phyloP scores from a whole-genome alignment of 768 basidiomycete species.

The Boletus vinaceobasis region DNA sequence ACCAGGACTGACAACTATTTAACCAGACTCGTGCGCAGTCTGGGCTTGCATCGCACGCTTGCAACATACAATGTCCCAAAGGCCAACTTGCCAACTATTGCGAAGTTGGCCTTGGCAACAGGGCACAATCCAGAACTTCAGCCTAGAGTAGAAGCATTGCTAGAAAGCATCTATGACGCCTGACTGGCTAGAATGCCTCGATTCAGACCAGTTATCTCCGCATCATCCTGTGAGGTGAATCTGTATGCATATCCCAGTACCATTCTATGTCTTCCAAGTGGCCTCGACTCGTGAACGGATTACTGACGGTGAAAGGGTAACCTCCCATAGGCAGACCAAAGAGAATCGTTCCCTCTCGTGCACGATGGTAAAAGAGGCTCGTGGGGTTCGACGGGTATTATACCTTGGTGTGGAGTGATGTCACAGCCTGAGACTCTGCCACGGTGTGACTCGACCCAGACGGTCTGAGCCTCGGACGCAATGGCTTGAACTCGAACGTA shows the following conservation, averaged over 20 bases:
- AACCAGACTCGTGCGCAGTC: slow-evolving; percentile 52
- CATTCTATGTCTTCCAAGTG: background rate
- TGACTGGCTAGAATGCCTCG: background rate
- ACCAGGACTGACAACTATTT: slow-evolving; percentile 5
- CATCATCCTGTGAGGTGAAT: background rate
- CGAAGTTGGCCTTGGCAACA: slow-evolving; percentile 26
- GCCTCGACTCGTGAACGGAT: background rate
- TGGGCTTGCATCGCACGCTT: slow-evolving; percentile 59
- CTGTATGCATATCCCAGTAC: background rate
- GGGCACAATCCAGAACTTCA: slow-evolving; percentile 35
- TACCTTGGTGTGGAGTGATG: background rate
- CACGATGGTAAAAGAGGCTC: too few species aligned
- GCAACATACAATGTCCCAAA: slow-evolving; percentile 62
- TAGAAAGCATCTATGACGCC: slow-evolving; percentile 44
- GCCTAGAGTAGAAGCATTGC: slow-evolving; percentile 43
- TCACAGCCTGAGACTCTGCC: background rate
- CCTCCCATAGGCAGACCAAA: background rate
- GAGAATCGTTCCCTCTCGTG: too few species aligned
- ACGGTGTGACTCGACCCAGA: background rate
- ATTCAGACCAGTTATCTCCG: background rate
- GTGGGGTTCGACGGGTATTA: background rate
- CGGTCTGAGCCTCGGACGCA: slow-evolving; percentile 7
- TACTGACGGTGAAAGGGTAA: background rate
- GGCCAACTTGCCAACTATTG: slow-evolving; percentile 51
- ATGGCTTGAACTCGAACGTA: background rate